Evolutionary conservation across 2,329 filamentous ascomycete genomes (phyloP), one percentile per base, ranked within the genome.

Genomic region (Remersonia thermophila): DNA sequence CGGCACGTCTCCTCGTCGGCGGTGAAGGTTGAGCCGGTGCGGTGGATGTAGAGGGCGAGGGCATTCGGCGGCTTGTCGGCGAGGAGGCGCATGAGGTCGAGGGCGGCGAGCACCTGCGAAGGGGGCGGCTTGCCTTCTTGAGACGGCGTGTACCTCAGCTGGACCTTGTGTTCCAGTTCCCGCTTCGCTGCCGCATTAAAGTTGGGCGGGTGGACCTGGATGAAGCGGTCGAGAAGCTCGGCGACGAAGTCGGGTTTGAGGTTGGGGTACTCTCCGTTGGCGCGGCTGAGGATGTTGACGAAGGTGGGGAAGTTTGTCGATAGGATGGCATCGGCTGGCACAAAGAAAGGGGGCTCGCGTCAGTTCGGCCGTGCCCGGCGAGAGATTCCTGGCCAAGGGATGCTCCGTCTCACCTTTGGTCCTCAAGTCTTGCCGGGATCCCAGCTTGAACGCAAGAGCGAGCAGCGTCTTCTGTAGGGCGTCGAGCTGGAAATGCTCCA

Each of bases 401-500:
- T 14, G 16, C 23, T 27, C 34, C 17, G 17, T 56, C 63, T 52
- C 60, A 93, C 89, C 89, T 75, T 95, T 96, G 4, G 80, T 80
- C 53, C 85, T 83, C 36, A 98, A 63, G 55, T 95, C 87, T 39
- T 77, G 63, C 50, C 83, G 85, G 28, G 73, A 73, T n/a, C 79
- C 78, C 43, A 78, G 73, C 59, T 89, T 93, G 59, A 94, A 94
- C 4, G 89, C 85, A 39, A 95, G 67, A 33, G 85, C 84, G 45
- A 98, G 69, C 43, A 93, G 73, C 28, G 84, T 83, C 66, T 93
- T 93, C 52, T 86, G 77, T 32, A 95, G 60, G 8, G 85, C 77
- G 61, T 95, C 87, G 36, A 95, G 70, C 55, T 87, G 86, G 66
- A 98, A 98, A 58, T 96, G 87, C 45, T 93, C 83, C 69, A 96